Evolutionary conservation across 2,329 filamentous ascomycete genomes (phyloP).

Genomic region (Thermoascus crustaceus): DNA sequence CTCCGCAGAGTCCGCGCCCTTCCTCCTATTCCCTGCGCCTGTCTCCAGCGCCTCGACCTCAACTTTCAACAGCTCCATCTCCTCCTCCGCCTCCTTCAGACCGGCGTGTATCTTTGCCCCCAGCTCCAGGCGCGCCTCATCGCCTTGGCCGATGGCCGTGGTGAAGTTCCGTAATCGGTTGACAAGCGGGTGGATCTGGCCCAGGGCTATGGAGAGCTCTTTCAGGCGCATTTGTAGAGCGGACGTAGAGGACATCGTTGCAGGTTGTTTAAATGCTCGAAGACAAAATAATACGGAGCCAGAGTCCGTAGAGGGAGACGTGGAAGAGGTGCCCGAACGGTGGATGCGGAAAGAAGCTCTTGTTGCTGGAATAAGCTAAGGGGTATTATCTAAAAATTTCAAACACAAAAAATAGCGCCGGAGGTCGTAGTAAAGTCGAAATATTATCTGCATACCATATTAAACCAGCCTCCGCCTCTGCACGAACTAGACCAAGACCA

Average conservation of each 20-base stretch:
- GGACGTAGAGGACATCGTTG: slow-evolving; percentile 31
- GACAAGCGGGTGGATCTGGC: slow-evolving; percentile 47
- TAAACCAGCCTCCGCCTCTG: too few species aligned
- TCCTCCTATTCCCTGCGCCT: slow-evolving; percentile 29
- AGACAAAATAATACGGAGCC: not conserved
- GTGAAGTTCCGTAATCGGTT: slow-evolving; percentile 51
- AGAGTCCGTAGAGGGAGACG: not conserved
- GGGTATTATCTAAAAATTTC: too few species aligned
- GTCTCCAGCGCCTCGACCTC: slow-evolving; percentile 64
- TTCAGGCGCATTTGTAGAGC: slow-evolving; percentile 42
- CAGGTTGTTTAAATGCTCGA: too few species aligned
- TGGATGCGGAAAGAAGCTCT: too few species aligned
- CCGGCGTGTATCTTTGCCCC: slow-evolving; percentile 70
- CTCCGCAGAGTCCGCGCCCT: slow-evolving; percentile 40
- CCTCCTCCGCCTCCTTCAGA: slow-evolving; percentile 71
- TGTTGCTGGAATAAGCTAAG: too few species aligned
- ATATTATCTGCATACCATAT: too few species aligned
- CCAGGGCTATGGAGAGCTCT: slow-evolving; percentile 47
- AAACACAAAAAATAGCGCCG: too few species aligned
- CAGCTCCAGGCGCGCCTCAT: slow-evolving; percentile 62
- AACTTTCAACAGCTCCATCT: slow-evolving; percentile 70
- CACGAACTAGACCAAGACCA: too few species aligned
- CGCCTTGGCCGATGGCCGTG: slow-evolving; percentile 56
- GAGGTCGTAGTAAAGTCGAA: too few species aligned
- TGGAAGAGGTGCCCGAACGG: not conserved